Conservation (phyloP, 2,329 filamentous ascomycete genomes). For the Diaporthe sp. region DNA sequence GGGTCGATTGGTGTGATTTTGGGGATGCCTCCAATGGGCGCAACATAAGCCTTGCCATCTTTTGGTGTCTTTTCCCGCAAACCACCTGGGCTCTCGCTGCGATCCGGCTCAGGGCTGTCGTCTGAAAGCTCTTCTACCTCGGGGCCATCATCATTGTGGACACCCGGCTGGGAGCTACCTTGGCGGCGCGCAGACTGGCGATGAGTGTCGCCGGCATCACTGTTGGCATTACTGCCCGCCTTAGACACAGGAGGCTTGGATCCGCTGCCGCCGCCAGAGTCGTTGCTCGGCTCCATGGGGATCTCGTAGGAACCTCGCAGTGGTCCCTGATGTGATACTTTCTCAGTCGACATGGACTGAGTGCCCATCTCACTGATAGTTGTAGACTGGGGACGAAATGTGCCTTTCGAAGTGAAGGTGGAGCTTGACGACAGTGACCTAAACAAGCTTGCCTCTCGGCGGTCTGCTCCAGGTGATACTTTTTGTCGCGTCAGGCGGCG, state of each 20-base stretch:
- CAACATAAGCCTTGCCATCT: slow-evolving; percentile 52
- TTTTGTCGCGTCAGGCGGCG: slow-evolving; percentile 23
- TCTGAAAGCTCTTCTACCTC: slow-evolving; percentile 35
- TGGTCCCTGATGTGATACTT: slow-evolving; percentile 32
- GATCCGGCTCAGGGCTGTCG: slow-evolving; percentile 9
- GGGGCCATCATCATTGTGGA: slow-evolving; percentile 30
- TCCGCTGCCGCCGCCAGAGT: slow-evolving; percentile 3
- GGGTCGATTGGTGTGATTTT: slow-evolving; percentile 51
- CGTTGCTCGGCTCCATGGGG: slow-evolving; percentile 29
- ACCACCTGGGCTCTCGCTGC: slow-evolving; percentile 23
- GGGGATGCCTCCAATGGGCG: slow-evolving; percentile 54
- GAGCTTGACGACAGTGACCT: background rate
- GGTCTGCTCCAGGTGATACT: background rate
- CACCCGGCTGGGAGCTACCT: background rate
- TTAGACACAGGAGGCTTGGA: slow-evolving; percentile 32
- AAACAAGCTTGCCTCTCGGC: background rate
- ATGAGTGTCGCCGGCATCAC: background rate
- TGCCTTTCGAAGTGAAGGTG: background rate
- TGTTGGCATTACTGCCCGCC: slow-evolving; percentile 10
- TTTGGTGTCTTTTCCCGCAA: slow-evolving; percentile 37
- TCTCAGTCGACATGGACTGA: slow-evolving; percentile 24
- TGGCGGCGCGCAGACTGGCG: background rate
- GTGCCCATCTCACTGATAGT: background rate
- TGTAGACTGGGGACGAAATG: background rate
- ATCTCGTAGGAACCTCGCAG: slow-evolving; percentile 32